phyloP scores from a whole-genome alignment of 116 monocot genomes.

The Phalaenopsis hybrid region DNA sequence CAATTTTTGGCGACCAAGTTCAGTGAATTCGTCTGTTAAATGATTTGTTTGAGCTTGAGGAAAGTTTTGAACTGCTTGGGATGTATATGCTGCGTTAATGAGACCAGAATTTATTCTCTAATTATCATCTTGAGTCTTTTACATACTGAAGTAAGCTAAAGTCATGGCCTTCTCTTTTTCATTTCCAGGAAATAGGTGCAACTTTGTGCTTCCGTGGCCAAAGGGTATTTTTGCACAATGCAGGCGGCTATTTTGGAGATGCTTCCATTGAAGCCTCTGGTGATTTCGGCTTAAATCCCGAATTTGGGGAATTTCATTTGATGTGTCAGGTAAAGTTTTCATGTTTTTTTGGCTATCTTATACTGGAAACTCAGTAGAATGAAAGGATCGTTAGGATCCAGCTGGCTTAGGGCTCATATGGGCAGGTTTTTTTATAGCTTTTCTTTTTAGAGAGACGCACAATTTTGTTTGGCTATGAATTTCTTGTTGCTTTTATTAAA shows the following conservation, averaged over 20 bases:
- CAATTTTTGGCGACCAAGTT: not conserved
- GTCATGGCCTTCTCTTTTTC: not conserved
- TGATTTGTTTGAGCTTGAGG: not conserved
- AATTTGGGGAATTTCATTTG: constrained; percentile 95
- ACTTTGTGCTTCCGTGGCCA: constrained; percentile 87
- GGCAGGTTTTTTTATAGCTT: too few species aligned
- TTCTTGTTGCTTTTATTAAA: too few species aligned
- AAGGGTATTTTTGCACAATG: constrained; percentile 94
- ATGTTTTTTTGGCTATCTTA: not conserved
- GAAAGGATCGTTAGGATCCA: not conserved
- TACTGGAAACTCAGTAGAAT: not conserved
- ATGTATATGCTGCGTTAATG: not conserved
- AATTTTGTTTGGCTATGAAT: too few species aligned
- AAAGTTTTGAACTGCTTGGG: not conserved
- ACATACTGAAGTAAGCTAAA: not conserved
- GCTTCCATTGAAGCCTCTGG: constrained; percentile 95
- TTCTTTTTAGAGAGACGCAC: too few species aligned
- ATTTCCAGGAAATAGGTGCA: constrained; percentile 51
- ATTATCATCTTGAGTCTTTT: not conserved
- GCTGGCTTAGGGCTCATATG: not conserved
- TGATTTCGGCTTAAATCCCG: constrained; percentile 95
- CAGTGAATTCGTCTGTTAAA: not conserved
- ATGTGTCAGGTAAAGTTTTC: constrained; percentile 78
- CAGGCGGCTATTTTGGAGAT: constrained; percentile 92
- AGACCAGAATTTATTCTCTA: too few species aligned